Base-by-base conservation (phyloP, 495 filamentous ascomycete species). In the Umbilicaria muhlenbergii region DNA sequence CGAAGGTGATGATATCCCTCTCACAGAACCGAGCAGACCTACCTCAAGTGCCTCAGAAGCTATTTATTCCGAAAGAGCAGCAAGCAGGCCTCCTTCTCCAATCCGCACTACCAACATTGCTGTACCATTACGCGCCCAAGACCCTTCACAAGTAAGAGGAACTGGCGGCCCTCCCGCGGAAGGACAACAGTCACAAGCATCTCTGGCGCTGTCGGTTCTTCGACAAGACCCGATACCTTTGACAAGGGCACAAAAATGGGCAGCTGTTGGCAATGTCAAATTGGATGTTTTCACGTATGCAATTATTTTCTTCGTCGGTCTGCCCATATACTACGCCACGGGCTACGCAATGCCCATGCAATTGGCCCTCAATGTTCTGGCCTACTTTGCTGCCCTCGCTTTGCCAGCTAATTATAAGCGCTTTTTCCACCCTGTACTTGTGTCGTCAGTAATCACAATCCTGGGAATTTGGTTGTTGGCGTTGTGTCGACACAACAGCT, bases 281-380 rank as follows among this genome's bases (percentile, higher is more conserved):
- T 52, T 72, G 6, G 69, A 74, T 47, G 46, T 51, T 5, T 12
- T 66, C 0, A 62, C 51, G 14, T 71, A 68, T 49, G 32, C 34
- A 32, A 1, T 54, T 14, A 33, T 71, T 15, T 68, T 74, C 52
- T 32, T 69, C 36, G 52, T 68, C 12, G 70, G 70, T 3, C 43
- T 74, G 0, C 69, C 69, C 7, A 48, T 70, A 14, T 69, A 69
- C 56, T 74, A 71, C 47, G 51, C 51, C 39, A 58, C 51, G 12
- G 59, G 57, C 11, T 76, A 75, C 50, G 61, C 71, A 12, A 72
- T 74, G 66, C 71, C 71, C 3, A 53, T 65, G 13, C 71, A 77
- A 36, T 54, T 71, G 14, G 52, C 57, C 35, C 46, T 73, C 43
- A 74, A 63, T 46, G 48, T 69, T 15, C 58, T 77, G 1, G 43